A percentile compares a stretch with the other conserved stretches of the same genome.
phyloP scores from a whole-genome alignment of 495 filamentous ascomycete species.

The Peziza echinospora region DNA sequence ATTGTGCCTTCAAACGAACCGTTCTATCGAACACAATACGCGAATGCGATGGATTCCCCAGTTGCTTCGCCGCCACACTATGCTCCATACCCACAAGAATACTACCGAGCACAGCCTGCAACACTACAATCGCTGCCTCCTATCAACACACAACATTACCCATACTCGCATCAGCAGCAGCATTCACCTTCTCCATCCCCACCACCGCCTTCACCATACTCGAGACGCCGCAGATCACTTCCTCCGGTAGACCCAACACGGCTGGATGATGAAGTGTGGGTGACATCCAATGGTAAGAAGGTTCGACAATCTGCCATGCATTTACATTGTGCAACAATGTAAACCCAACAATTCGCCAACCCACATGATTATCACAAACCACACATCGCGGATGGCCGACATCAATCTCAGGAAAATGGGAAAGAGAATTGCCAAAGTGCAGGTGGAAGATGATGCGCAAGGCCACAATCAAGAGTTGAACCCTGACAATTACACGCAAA shows the following conservation, averaged over 20 bases:
- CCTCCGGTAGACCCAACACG: not conserved
- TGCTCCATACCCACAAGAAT: not conserved
- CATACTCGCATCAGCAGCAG: not conserved
- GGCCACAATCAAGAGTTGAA: too few relatives aligned
- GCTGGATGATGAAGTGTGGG: conserved; percentile 8
- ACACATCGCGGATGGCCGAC: too few relatives aligned
- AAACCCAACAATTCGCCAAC: too few relatives aligned
- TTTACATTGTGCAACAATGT: conserved; percentile 18
- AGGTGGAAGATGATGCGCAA: too few relatives aligned
- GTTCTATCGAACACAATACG: not conserved
- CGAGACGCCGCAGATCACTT: not conserved
- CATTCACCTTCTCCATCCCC: not conserved
- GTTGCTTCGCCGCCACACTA: not conserved
- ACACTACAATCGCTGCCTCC: not conserved
- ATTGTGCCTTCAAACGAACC: not conserved
- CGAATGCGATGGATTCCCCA: not conserved
- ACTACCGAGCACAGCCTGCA: not conserved
- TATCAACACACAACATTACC: not conserved
- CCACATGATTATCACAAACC: too few relatives aligned
- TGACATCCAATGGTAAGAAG: conserved; percentile 15
- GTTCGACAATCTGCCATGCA: conserved; percentile 18
- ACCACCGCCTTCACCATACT: not conserved
- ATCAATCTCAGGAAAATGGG: too few relatives aligned
- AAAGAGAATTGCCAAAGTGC: too few relatives aligned
- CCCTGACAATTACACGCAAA: too few relatives aligned